Percentiles rank a stretch among this genome's conserved stretches.
Evolutionary conservation across 345 rosid genomes (phyloP).

Genomic region (Eutrema heterophyllum): DNA sequence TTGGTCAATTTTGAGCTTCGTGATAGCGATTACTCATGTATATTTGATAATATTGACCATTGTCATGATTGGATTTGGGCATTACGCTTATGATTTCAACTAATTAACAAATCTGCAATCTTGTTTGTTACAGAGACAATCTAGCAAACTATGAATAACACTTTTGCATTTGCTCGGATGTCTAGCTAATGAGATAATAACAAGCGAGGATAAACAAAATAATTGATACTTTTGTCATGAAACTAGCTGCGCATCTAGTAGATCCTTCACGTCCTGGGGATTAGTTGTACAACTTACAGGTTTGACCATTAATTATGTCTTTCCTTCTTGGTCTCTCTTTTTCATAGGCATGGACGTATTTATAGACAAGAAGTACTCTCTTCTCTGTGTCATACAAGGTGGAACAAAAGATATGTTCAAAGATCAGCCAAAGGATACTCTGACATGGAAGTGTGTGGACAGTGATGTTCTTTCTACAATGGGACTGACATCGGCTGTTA

Average conservation of each 20-base stretch:
- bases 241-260: constrained; percentile 80
- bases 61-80: too few relatives aligned
- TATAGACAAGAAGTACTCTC: neutral
- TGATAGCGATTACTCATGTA: too few relatives aligned
- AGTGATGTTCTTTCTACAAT: constrained; percentile 27
- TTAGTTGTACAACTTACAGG: constrained; percentile 55
- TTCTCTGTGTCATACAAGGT: constrained; percentile 1
- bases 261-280: constrained; percentile 82
- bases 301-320: constrained; percentile 18
- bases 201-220: neutral
- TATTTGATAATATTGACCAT: too few relatives aligned
- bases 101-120: too few relatives aligned
- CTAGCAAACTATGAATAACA: too few relatives aligned
- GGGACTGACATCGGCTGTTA: constrained; percentile 34
- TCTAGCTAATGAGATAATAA: neutral
- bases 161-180: neutral
- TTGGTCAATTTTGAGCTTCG: neutral
- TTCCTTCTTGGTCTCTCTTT: neutral
- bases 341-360: neutral
- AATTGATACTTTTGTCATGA: constrained; percentile 41
- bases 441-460: constrained; percentile 25
- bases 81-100: neutral
- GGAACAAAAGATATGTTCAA: neutral
- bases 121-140: too few relatives aligned
- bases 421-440: constrained; percentile 3